Evolutionary conservation across 345 rosid genomes (phyloP).

Genomic region (Firmiana major): DNA sequence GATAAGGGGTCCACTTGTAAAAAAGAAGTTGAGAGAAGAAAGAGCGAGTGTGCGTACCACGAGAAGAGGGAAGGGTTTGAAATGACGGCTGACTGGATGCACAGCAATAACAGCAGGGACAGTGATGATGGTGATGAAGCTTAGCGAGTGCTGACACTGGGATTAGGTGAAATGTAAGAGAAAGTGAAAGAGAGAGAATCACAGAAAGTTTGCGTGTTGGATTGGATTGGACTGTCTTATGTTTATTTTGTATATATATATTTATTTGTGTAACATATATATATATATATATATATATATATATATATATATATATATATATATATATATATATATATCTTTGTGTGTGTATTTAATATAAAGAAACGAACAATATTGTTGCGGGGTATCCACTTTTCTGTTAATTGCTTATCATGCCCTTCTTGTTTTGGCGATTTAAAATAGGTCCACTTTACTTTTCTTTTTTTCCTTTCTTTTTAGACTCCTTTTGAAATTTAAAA

Average conservation of each 20-base stretch:
- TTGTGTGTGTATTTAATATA: too few species aligned
- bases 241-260: background rate
- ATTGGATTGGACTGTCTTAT: background rate
- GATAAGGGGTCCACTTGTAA: background rate
- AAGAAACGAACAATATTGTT: background rate
- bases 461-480: too few species aligned
- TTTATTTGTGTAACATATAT: too few species aligned
- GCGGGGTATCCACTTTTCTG: background rate
- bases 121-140: constrained; percentile 10
- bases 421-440: background rate
- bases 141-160: constrained; percentile 24
- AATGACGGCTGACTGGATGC: constrained; percentile 37
- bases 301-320: background rate
- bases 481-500: too few species aligned
- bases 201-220: constrained; percentile 9
- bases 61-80: constrained; percentile 10
- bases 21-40: background rate
- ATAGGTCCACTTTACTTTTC: background rate
- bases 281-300: too few species aligned
- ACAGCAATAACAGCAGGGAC: constrained; percentile 13
- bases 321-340: too few species aligned
- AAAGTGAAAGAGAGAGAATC: background rate
- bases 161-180: background rate
- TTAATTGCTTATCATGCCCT: background rate
- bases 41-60: background rate